Evolutionary conservation across 257 asterid genomes (phyloP), one percentile per base, ranked within the genome.

Genomic region (Plectranthus barbatus): DNA sequence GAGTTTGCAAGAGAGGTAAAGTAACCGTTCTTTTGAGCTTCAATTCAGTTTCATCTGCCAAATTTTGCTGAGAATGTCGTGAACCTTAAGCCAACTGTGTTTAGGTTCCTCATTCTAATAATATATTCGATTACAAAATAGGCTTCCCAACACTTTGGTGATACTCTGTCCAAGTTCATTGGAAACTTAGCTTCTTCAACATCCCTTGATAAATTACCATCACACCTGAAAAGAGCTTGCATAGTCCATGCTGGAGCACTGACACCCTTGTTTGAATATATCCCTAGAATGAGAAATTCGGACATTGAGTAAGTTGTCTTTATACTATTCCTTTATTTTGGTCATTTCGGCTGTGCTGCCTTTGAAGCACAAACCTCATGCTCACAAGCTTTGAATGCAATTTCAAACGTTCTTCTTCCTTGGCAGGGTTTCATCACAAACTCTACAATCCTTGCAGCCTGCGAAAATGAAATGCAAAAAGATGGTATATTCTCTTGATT

Each of bases 61-160:
- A 26, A n/a, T 45, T 29, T 7, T 33, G 21, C 3, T 5, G 5
- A 1, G 31, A 5, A 26, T 26, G 31, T 26, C 5, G 5, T 26
- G 31, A 26, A 26, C 31, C 48, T 23, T 57, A 23, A 45, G 46
- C 37, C 36, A 60, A 41, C 15, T 29, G 36, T 21, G 15, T 76
- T 67, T 50, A 33, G 42, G 45, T 39, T 56, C 14, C 2, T 20
- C 33, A 29, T 70, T 47, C 42, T 48, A 42, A 72, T 56, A 26
- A 23, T n/a, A 37, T 37, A 34, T 50, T 70, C 49, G 19, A 49
- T 73, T 77, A 13, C 64, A 48, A 64, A 46, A 50, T 66, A 93
- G 99, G 97, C 99, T 58, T 90, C 99, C 72, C 94, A 85, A 78
- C 95, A 93, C 72, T 93, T 93, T 29, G 91, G 95, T 60, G 99